Evolutionary conservation across 192 early-diverging fungal species (phyloP), one percentile per base, ranked within the genome.

Genomic region (Kappamyces sp.): DNA sequence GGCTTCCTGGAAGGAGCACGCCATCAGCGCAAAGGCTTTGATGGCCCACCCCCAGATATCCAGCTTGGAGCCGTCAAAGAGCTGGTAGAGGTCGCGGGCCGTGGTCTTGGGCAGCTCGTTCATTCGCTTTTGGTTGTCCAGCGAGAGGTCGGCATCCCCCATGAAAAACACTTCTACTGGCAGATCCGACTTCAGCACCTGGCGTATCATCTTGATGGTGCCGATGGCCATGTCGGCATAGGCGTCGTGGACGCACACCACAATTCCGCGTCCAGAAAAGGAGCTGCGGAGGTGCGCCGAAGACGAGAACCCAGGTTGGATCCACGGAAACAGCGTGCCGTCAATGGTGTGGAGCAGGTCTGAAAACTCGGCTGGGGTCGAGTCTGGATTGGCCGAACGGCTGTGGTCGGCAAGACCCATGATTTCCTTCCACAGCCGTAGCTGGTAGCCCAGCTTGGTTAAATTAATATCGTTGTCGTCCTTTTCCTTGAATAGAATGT

Each of bases 1-100:
- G 14, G 75, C 70, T 31, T 84, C 76, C 12, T 62, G 51, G 70
- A 86, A 89, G 22, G 59, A 67, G 2, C 77, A 74, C 0, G 76
- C 78, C 32, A 89, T 46, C 47, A 88, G 69, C 0, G 85, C 80
- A 79, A 77, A 87, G 0, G 87, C 81, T 54, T 88, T 89, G 48
- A 86, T 14, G 36, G 9, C 4, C 55, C 55, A 58, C 8, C 55
- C 55, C 6, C 45, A 29, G 15, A 58, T 39, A 4, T 55, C 4
- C 54, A 55, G 29, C 9, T 43, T 55, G 9, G 40, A 29, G 9
- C 45, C 29, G 1, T 55, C 37, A 34, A 55, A 55, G 22, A 55
- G 9, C 34, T 42, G 11, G 5, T 39, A 33, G 9, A 55, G 40
- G 31, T 55, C 54, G 0, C 41, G 30, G 5, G 36, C 32, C 45